Conservation (phyloP, 345 rosid species). For the Syzygium aqueum region DNA sequence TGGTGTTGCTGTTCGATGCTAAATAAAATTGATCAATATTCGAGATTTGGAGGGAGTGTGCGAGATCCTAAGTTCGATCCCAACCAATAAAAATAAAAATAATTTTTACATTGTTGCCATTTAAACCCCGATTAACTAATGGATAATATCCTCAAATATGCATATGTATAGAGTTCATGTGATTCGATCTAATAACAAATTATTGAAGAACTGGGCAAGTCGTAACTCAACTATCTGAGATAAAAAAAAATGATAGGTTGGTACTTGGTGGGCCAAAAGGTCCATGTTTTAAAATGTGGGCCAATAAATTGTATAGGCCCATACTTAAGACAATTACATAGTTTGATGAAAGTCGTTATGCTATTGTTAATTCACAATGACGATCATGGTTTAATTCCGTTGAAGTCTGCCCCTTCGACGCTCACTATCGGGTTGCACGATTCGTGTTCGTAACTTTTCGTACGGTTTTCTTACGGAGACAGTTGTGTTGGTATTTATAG, state of each 20-base stretch:
- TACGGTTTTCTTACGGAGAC: no score
- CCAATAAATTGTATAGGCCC: background rate
- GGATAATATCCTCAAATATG: background rate
- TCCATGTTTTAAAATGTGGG: background rate
- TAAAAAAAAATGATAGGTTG: background rate
- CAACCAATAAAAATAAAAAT: background rate
- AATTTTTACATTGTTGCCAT: background rate
- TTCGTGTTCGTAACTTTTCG: no score
- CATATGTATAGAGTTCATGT: background rate
- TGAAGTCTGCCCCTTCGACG: no score
- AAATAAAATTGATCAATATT: no score
- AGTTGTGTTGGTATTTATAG: no score
- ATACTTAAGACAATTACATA: background rate
- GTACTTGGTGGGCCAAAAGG: background rate
- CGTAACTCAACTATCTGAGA: background rate
- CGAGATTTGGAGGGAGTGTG: background rate
- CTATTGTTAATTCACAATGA: background rate
- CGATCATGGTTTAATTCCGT: background rate
- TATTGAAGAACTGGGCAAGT: background rate
- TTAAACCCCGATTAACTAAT: background rate
- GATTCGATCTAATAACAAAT: background rate
- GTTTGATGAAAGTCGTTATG: background rate
- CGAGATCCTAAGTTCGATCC: background rate
- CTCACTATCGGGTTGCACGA: no score
- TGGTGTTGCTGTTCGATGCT: no score